Evolutionary conservation across 768 basidiomycete genomes (phyloP).

Genomic region (Lepiota brunneoincarnata): DNA sequence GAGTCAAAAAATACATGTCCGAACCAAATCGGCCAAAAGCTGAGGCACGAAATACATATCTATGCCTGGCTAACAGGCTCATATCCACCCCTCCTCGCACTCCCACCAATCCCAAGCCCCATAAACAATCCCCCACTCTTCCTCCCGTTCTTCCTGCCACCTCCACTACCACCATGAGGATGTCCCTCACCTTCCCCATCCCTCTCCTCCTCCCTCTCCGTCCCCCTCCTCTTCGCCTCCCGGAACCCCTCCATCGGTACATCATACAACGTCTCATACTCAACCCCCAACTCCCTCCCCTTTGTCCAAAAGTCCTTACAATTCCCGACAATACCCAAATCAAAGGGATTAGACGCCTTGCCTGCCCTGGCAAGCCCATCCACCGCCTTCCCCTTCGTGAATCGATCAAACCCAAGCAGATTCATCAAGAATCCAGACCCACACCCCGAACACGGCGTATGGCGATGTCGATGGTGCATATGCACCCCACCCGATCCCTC

Average conservation of each 20-base stretch:
- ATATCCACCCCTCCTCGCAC: conserved; percentile 52
- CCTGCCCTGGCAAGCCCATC: conserved; percentile 79
- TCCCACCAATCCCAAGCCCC: conserved; percentile 49
- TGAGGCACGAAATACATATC: not conserved
- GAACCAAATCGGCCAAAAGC: no score
- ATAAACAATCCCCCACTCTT: conserved; percentile 52
- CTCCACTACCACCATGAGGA: no score
- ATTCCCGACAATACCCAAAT: conserved; percentile 72
- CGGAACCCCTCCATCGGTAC: conserved; percentile 83
- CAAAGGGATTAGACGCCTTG: conserved; percentile 88
- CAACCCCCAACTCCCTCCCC: conserved; percentile 82
- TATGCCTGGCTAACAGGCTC: conserved; percentile 66
- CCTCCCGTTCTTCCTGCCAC: conserved; percentile 27
- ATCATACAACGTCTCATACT: conserved; percentile 88
- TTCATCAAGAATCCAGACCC: conserved; percentile 78
- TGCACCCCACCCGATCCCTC: conserved; percentile 27
- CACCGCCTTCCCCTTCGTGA: conserved; percentile 87
- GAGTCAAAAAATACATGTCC: no score
- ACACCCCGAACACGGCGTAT: conserved; percentile 37
- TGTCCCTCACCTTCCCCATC: conserved; percentile 45
- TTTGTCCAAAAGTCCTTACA: conserved; percentile 95
- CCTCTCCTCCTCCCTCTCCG: conserved; percentile 56
- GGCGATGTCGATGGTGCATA: conserved; percentile 40
- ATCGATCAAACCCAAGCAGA: conserved; percentile 89
- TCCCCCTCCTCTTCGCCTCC: conserved; percentile 63